These are phyloP conservation scores for Fusarium buharicum DNA, from an alignment of 2,329 filamentous ascomycete genomes.

Conservation along the genomic window DNA sequence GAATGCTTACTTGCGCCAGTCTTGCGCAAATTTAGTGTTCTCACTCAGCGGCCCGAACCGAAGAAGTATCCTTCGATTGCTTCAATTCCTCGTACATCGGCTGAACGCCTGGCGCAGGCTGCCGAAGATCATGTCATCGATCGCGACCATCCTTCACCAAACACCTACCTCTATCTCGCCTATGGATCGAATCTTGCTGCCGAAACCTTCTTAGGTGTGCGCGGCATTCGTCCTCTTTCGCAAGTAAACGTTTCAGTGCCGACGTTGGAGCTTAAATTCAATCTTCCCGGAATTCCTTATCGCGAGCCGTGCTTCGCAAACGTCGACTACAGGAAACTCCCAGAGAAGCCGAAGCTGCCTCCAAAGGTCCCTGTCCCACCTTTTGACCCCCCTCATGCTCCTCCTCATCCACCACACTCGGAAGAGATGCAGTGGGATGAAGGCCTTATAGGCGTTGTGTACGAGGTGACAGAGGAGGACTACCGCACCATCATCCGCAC, in stretches of 20 bases:
- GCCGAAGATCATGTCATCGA: slow-evolving; percentile 41
- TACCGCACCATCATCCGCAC: slow-evolving; percentile 89
- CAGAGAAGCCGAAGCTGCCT: slow-evolving; percentile 52
- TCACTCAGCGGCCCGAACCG: slow-evolving; percentile 32
- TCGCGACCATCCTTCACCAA: slow-evolving; percentile 36
- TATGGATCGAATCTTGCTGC: slow-evolving; percentile 91
- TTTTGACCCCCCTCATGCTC: slow-evolving; percentile 39
- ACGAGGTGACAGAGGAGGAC: slow-evolving; percentile 87
- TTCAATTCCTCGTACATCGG: slow-evolving; percentile 49
- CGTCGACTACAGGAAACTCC: slow-evolving; percentile 69
- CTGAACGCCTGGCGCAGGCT: slow-evolving; percentile 46
- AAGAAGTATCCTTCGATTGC: slow-evolving; percentile 46
- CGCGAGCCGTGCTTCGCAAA: slow-evolving; percentile 93
- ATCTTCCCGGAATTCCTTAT: slow-evolving; percentile 87
- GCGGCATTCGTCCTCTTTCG: slow-evolving; percentile 84
- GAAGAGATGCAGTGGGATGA: slow-evolving; percentile 70
- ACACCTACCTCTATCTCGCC: slow-evolving; percentile 80
- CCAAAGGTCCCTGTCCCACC: slow-evolving; percentile 45
- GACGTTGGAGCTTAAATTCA: slow-evolving; percentile 80
- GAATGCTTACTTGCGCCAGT: slow-evolving; percentile 29
- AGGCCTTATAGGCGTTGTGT: slow-evolving; percentile 90
- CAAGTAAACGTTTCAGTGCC: slow-evolving; percentile 86
- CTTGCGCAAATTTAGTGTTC: slow-evolving; percentile 42
- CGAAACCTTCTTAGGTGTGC: slow-evolving; percentile 79
- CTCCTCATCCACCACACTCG: slow-evolving; percentile 38